Conservation (phyloP, 179 eudicot species). For the Spinacia oleracea region DNA sequence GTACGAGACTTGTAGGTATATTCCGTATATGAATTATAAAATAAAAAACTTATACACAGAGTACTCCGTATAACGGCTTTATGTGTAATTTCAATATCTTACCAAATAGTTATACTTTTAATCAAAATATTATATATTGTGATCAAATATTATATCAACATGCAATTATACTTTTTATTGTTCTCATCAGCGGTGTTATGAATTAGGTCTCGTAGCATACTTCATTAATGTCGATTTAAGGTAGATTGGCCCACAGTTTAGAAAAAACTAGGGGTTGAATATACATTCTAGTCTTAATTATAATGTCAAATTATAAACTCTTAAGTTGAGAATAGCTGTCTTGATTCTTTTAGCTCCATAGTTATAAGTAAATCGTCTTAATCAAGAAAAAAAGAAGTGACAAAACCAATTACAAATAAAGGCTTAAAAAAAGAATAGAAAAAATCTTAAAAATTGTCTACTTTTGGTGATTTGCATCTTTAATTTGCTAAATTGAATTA, state of each 20-base stretch:
- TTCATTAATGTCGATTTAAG: background rate
- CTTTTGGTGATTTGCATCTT: slow-evolving; percentile 1
- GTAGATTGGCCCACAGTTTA: background rate
- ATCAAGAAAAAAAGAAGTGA: background rate
- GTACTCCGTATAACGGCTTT: too few relatives aligned
- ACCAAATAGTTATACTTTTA: too few relatives aligned
- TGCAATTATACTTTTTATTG: too few relatives aligned
- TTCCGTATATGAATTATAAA: too few relatives aligned
- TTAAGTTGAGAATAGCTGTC: slow-evolving; percentile 12
- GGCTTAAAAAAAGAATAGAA: background rate
- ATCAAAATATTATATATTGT: too few relatives aligned
- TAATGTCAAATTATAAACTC: background rate
- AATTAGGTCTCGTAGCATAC: too few relatives aligned
- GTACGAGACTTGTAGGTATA: too few relatives aligned
- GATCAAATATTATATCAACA: too few relatives aligned
- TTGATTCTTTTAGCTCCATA: background rate
- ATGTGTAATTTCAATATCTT: too few relatives aligned
- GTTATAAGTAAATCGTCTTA: background rate
- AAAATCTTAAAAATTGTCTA: background rate
- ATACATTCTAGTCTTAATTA: background rate
- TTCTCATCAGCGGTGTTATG: too few relatives aligned
- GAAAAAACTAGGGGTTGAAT: background rate
- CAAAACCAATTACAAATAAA: background rate
- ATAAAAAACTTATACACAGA: too few relatives aligned
- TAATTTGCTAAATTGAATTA: background rate